A percentile compares a stretch with the other conserved stretches of the same genome.
phyloP scores from a whole-genome alignment of 176 grass and related monocot genomes.

The Triticum monococcum region DNA sequence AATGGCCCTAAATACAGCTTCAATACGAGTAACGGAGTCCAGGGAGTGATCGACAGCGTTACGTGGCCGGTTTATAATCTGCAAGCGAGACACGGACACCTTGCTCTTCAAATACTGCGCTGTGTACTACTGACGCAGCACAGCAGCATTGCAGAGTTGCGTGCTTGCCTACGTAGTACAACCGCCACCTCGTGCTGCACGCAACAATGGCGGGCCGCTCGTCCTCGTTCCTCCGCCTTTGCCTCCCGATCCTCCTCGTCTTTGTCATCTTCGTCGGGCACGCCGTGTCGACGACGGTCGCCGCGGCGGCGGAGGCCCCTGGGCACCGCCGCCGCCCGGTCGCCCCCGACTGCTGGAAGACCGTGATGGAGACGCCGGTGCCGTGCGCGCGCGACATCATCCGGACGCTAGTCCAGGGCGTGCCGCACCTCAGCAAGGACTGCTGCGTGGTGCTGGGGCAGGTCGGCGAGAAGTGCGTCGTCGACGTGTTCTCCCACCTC shows the following conservation, averaged over 20 bases:
- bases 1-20: neutral
- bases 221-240: neutral
- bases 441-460: conserved; percentile 24
- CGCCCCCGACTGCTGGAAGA: conserved; percentile 7
- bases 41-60: neutral
- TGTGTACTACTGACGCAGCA: neutral
- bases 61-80: neutral
- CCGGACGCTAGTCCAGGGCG: neutral
- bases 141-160: neutral
- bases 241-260: neutral
- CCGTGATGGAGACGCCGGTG: neutral
- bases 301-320: neutral
- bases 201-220: neutral
- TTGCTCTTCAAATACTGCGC: neutral
- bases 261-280: neutral
- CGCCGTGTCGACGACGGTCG: neutral
- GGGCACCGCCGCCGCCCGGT: neutral
- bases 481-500: conserved; percentile 15
- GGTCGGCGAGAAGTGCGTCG: conserved; percentile 25
- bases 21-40: neutral
- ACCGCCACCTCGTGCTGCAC: neutral
- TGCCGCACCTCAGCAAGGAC: neutral
- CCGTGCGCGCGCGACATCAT: conserved; percentile 28
- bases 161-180: too few relatives aligned
- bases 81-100: neutral